phyloP scores from a whole-genome alignment of 768 basidiomycete species.

The Cytidiella melzeri region DNA sequence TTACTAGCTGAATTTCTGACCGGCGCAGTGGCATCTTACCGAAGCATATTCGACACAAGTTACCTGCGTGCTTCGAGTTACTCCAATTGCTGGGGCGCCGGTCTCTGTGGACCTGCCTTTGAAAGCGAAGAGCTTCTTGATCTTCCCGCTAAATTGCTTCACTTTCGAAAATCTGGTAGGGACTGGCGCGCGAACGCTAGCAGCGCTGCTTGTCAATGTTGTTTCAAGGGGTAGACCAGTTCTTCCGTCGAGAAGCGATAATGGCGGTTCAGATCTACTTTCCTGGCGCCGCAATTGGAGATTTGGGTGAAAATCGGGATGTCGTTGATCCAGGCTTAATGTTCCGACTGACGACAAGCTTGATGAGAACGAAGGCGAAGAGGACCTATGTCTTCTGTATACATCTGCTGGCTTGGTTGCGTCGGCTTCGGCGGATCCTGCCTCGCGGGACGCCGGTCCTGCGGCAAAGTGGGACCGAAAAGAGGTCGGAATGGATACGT shows the following conservation, averaged over 20 bases:
- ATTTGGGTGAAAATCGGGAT: neutral
- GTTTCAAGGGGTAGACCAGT: neutral
- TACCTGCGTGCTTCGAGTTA: conserved; percentile 16
- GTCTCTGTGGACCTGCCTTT: conserved; percentile 4
- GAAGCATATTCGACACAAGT: conserved; percentile 21
- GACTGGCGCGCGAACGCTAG: neutral
- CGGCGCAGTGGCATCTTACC: conserved; percentile 9
- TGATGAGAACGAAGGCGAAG: conserved; percentile 5
- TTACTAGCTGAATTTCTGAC: neutral
- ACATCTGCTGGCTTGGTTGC: neutral
- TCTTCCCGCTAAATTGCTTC: conserved; percentile 20
- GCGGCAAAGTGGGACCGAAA: conserved; percentile 7
- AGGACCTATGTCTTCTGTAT: neutral
- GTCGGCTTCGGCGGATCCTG: neutral
- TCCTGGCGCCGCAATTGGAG: neutral
- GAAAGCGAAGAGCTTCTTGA: conserved; percentile 23
- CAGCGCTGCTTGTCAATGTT: neutral
- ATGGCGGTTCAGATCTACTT: conserved; percentile 8
- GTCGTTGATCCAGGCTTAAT: neutral
- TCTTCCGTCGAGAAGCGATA: neutral
- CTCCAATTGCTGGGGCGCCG: conserved; percentile 14
- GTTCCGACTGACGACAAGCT: conserved; percentile 8
- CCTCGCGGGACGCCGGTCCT: neutral
- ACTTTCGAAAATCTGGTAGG: neutral
- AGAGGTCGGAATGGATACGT: conserved; percentile 18